Conservation (phyloP, 345 rosid species). For the Reutealis trisperma region DNA sequence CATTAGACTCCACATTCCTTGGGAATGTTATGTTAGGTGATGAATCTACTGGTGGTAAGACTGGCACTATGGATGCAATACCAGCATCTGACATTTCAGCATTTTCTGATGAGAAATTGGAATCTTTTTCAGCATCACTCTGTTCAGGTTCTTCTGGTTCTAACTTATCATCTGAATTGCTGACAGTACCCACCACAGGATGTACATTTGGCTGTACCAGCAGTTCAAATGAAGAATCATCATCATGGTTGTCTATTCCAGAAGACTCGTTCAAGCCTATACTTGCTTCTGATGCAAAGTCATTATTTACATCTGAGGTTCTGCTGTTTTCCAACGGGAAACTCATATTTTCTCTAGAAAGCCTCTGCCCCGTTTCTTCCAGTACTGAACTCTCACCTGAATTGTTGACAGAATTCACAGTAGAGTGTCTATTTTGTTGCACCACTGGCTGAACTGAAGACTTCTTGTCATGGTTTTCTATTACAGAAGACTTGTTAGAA, state of each 20-base stretch:
- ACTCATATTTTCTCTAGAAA: constrained; percentile 29
- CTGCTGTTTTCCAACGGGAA: constrained; percentile 8
- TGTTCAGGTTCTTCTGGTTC: constrained; percentile 28
- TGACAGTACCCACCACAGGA: constrained; percentile 1
- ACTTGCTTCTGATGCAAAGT: constrained; percentile 18
- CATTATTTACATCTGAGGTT: constrained; percentile 26
- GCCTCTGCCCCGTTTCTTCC: constrained; percentile 28
- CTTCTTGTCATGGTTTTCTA: constrained; percentile 19
- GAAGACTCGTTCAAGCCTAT: constrained; percentile 24
- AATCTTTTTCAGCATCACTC: constrained; percentile 30
- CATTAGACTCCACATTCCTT: constrained; percentile 14
- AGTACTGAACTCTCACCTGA: constrained; percentile 20
- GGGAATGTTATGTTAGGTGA: constrained; percentile 25
- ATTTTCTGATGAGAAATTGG: constrained; percentile 18
- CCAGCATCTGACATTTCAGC: constrained; percentile 21
- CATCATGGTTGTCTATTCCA: constrained; percentile 9
- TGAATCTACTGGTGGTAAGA: constrained; percentile 30
- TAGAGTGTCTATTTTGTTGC: constrained; percentile 16
- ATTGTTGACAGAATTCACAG: constrained; percentile 1
- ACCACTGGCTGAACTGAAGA: constrained; percentile 17
- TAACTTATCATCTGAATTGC: constrained; percentile 21
- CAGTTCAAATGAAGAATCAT: constrained; percentile 22
- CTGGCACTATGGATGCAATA: constrained; percentile 26
- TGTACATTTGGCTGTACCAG: constrained; percentile 11
- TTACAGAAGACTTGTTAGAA: constrained; percentile 23